Evolutionary conservation across 2,329 filamentous ascomycete genomes (phyloP).

Genomic region (Diaporthe destruens): DNA sequence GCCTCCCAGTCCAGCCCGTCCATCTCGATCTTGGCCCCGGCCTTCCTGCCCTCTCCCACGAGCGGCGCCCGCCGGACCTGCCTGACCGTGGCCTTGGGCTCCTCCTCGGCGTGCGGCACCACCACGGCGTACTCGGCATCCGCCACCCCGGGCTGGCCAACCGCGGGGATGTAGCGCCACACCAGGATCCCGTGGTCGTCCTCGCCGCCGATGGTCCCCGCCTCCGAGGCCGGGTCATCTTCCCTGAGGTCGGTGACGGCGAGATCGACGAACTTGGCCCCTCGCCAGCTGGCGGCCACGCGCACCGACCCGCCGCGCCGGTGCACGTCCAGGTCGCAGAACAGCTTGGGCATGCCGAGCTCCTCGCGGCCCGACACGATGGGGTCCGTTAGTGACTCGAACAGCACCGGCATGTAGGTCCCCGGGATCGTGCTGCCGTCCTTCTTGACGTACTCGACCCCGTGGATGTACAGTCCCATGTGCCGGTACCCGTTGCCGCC

Average conservation of each 20-base stretch:
- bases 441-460: conserved; percentile 60
- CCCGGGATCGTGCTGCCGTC: conserved; percentile 59
- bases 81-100: conserved; percentile 48
- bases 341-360: conserved; percentile 67
- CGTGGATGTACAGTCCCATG: conserved; percentile 65
- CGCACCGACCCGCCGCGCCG: conserved; percentile 51
- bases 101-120: conserved; percentile 52
- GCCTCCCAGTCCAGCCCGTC: conserved; percentile 64
- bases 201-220: conserved; percentile 47
- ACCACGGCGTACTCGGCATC: conserved; percentile 66
- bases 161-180: conserved; percentile 38
- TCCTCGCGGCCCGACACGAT: conserved; percentile 67
- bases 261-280: conserved; percentile 48
- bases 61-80: conserved; percentile 51
- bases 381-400: conserved; percentile 65
- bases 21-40: conserved; percentile 59
- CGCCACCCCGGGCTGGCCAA: conserved; percentile 50
- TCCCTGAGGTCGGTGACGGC: conserved; percentile 42
- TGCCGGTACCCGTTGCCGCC: conserved; percentile 58
- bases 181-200: conserved; percentile 43
- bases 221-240: conserved; percentile 43
- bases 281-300: conserved; percentile 57
- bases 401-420: conserved; percentile 65
- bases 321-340: conserved; percentile 55
- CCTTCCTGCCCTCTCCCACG: conserved; percentile 25